Conservation (phyloP, 768 basidiomycete genomes). For the Antrodiella citrinella region DNA sequence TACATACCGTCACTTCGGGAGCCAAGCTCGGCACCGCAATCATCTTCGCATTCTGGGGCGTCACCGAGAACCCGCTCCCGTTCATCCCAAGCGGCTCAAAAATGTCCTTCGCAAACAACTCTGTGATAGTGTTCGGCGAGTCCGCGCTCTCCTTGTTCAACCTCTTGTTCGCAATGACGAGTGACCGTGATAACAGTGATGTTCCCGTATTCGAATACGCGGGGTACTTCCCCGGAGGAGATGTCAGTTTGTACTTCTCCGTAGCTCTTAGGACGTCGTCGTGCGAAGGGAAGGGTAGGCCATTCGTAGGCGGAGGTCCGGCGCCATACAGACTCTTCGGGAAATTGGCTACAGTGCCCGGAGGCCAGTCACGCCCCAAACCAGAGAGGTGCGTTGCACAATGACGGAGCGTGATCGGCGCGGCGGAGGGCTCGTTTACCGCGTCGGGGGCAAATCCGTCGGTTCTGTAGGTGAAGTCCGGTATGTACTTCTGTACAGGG, state of each 20-base stretch:
- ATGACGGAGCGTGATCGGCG: slow-evolving; percentile 21
- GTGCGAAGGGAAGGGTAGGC: slow-evolving; percentile 23
- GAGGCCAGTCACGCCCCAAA: slow-evolving; percentile 29
- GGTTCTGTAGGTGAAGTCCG: slow-evolving; percentile 25
- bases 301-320: slow-evolving; percentile 23
- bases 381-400: slow-evolving; percentile 26
- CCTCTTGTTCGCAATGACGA: slow-evolving; percentile 24
- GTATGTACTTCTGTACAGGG: slow-evolving; percentile 36
- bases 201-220: slow-evolving; percentile 35
- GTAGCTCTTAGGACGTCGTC: slow-evolving; percentile 29
- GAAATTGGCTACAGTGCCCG: slow-evolving; percentile 30
- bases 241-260: slow-evolving; percentile 29
- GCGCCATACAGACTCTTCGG: slow-evolving; percentile 25
- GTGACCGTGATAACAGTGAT: slow-evolving; percentile 26
- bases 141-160: slow-evolving; percentile 1
- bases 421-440: neutral
- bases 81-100: slow-evolving; percentile 39
- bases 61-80: slow-evolving; percentile 34
- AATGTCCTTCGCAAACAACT: slow-evolving; percentile 40
- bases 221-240: slow-evolving; percentile 36
- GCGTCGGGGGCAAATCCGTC: slow-evolving; percentile 11
- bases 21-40: slow-evolving; percentile 33
- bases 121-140: too few species aligned
- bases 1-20: slow-evolving; percentile 28
- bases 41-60: slow-evolving; percentile 25